Evolutionary conservation across 2,329 filamentous ascomycete species (phyloP).

Genomic region (Botrytis deweyae): DNA sequence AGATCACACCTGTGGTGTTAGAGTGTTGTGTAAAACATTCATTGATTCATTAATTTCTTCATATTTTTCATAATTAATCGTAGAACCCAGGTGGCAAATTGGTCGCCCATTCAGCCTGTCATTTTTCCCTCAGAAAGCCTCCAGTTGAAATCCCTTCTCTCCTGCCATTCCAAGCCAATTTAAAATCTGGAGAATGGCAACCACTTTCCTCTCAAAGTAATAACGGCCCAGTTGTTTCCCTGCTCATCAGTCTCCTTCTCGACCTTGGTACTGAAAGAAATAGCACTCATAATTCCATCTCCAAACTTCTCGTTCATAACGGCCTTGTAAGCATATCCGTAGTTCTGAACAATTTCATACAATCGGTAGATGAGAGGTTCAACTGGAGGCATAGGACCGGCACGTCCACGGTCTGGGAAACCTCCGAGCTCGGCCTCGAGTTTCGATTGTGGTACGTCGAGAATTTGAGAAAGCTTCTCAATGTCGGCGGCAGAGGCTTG

Average conservation of each 20-base stretch:
- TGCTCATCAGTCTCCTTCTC: conserved; percentile 90
- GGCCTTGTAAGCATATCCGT: conserved; percentile 94
- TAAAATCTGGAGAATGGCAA: conserved; percentile 39
- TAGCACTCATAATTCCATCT: conserved; percentile 95
- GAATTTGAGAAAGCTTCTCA: conserved; percentile 63
- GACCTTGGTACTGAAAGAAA: conserved; percentile 84
- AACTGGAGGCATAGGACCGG: conserved; percentile 78
- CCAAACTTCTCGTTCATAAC: conserved; percentile 94
- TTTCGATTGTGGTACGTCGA: conserved; percentile 56
- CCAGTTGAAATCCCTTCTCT: background rate
- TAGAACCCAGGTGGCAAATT: background rate
- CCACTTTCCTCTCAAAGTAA: conserved; percentile 82
- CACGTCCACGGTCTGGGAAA: conserved; percentile 77
- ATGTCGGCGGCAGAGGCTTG: conserved; percentile 68
- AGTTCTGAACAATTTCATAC: conserved; percentile 95
- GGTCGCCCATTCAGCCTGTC: background rate
- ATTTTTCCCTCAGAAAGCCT: background rate
- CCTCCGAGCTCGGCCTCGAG: conserved; percentile 65
- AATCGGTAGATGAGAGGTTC: conserved; percentile 87
- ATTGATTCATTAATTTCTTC: conserved; percentile 1
- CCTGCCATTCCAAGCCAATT: background rate
- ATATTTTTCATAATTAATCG: background rate
- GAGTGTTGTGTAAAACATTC: background rate
- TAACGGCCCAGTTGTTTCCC: conserved; percentile 79
- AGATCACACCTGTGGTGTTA: background rate